phyloP scores from a whole-genome alignment of 225 moss, liverwort and hornwort species.

The Bryum argenteum region DNA sequence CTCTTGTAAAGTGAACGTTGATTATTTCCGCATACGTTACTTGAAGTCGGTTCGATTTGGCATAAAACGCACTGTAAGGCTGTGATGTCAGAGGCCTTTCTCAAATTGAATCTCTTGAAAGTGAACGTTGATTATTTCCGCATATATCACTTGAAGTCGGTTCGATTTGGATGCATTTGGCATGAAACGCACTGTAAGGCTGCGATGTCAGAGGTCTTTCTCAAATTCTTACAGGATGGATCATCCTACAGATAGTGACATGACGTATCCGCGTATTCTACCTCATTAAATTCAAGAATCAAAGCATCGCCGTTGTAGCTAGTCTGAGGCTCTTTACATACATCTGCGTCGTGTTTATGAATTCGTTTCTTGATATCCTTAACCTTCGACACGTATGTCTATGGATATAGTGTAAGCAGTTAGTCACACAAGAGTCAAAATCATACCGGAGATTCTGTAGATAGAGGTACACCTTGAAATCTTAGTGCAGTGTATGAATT shows the following conservation, averaged over 20 bases:
- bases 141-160: background rate
- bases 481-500: too few species aligned
- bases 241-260: background rate
- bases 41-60: background rate
- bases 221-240: background rate
- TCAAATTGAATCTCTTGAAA: conserved; percentile 14
- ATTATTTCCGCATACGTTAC: too few species aligned
- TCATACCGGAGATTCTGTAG: too few species aligned
- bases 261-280: background rate
- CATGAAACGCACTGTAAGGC: background rate
- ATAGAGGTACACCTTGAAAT: too few species aligned
- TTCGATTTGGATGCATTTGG: background rate
- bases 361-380: too few species aligned
- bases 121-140: too few species aligned
- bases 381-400: too few species aligned
- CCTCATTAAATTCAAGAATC: background rate
- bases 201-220: background rate
- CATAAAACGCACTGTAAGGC: background rate
- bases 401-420: too few species aligned
- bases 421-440: too few species aligned
- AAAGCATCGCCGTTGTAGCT: background rate
- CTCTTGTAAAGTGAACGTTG: too few species aligned
- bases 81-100: background rate
- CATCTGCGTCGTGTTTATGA: too few species aligned
- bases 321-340: background rate